Base-by-base conservation (phyloP, 2,329 filamentous ascomycete genomes). In the Fusarium goolgardi region DNA sequence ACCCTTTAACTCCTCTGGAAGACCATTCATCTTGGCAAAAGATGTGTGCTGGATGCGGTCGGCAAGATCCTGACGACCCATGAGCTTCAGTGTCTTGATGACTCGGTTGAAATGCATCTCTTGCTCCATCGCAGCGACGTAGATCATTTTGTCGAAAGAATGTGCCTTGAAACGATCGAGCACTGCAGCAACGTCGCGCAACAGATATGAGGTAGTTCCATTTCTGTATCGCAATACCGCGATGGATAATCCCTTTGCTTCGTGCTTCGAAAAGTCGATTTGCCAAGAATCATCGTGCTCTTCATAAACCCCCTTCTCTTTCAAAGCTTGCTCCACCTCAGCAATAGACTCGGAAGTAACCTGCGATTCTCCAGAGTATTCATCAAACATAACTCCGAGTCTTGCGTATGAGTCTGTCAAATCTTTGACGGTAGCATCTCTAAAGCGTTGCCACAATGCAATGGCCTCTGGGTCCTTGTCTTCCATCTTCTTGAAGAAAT, bases 61-160 rank as follows among this genome's bases (percentile, higher is more conserved):
- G 0, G 76, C 70, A 0, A 81, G 62, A 15, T 81, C 77, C 0
- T 64, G 55, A 3, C 71, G 71, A 1, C 73, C 79, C 72, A 82
- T 77, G 2, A 80, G 74, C n/a, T 78, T 75, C 0, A 82, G 65
- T 0, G 76, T 75, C 57, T 91, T 92, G 82, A 91, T 91, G 11
- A 93, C 81, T 73, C 92, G 89, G 65, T 88, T 87, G 47, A 93
- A 84, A 74, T 94, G 91, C 45, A 91, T 83, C 70, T 91, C 90
- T 74, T 93, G 91, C 68, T 90, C 86, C 34, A 86, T 87, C 0
- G 90, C 90, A 23, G 93, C 88, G 6, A 94, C 90, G 72, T 93
- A 93, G 44, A 93, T 90, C 90, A 93, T 92, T 73, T 91, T 88
- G 79, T 93, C 90, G 71, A 92, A 93, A 2, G 85, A 73, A 76